Conservation (phyloP, 148 eudicot species). For the Rhododendron ferrugineum region DNA sequence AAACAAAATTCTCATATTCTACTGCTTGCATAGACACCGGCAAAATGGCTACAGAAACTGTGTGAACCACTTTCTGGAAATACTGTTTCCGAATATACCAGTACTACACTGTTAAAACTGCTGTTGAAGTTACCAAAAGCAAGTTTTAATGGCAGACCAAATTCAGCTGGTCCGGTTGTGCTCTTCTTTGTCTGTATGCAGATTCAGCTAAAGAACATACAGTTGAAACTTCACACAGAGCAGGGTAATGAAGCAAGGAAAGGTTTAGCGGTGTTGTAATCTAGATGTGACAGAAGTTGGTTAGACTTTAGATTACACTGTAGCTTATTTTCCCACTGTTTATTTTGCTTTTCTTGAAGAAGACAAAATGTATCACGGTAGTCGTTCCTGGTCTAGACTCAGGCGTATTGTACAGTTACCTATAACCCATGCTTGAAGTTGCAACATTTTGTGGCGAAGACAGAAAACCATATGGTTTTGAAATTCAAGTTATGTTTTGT, state of each 20-base stretch:
- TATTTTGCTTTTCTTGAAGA: neutral
- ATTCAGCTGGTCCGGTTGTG: neutral
- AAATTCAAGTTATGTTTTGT: no score
- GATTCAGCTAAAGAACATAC: neutral
- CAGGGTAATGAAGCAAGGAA: neutral
- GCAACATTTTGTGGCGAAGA: neutral
- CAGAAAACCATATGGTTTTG: neutral
- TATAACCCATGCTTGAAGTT: no score
- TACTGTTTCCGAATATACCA: neutral
- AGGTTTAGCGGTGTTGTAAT: neutral
- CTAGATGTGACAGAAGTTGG: neutral
- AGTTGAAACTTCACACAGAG: neutral
- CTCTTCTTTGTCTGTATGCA: neutral
- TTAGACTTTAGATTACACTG: neutral
- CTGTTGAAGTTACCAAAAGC: neutral
- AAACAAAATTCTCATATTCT: conserved; percentile 1
- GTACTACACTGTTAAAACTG: neutral
- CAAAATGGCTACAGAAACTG: neutral
- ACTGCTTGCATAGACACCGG: neutral
- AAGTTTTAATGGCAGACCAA: neutral
- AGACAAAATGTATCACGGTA: neutral
- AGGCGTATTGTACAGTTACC: neutral
- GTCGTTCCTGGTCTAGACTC: neutral
- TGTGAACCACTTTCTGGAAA: neutral
- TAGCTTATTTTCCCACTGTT: neutral